phyloP scores from a whole-genome alignment of 139 green algal species.

The Asterochloris sp. region DNA sequence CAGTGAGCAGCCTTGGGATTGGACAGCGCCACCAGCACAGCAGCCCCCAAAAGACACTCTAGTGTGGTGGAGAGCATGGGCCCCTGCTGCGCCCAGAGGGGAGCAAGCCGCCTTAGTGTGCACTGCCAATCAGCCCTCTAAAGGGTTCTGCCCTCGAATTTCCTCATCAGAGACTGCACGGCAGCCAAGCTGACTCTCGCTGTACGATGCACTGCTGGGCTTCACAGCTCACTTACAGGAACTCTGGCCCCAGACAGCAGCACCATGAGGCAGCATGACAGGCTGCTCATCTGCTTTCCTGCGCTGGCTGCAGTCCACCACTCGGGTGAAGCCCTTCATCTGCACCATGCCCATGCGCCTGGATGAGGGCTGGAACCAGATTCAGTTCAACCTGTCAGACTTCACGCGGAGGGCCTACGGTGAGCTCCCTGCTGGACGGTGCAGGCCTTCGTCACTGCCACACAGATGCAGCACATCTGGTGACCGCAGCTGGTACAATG shows the following conservation, averaged over 20 bases:
- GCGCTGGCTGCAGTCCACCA: slow-evolving; percentile 67
- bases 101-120: too few species aligned
- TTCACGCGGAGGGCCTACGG: slow-evolving; percentile 90
- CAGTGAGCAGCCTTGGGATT: too few species aligned
- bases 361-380: slow-evolving; percentile 96
- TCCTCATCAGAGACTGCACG: too few species aligned
- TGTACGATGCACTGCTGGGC: too few species aligned
- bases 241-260: not conserved
- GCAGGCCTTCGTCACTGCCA: not conserved
- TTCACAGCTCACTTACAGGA: too few species aligned
- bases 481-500: not conserved
- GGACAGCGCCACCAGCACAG: too few species aligned
- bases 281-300: not conserved
- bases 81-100: too few species aligned
- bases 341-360: slow-evolving; percentile 98
- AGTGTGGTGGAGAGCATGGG: too few species aligned
- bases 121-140: too few species aligned
- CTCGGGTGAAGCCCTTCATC: slow-evolving; percentile 95
- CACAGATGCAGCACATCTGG: not conserved
- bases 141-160: too few species aligned
- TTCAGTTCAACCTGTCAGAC: slow-evolving; percentile 96
- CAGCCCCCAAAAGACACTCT: too few species aligned
- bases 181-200: too few species aligned
- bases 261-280: not conserved
- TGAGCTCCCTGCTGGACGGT: slow-evolving; percentile 7